These are phyloP conservation scores for Vaccinium macrocarpon DNA, from an alignment of 148 eudicot genomes.

Conservation along the genomic window DNA sequence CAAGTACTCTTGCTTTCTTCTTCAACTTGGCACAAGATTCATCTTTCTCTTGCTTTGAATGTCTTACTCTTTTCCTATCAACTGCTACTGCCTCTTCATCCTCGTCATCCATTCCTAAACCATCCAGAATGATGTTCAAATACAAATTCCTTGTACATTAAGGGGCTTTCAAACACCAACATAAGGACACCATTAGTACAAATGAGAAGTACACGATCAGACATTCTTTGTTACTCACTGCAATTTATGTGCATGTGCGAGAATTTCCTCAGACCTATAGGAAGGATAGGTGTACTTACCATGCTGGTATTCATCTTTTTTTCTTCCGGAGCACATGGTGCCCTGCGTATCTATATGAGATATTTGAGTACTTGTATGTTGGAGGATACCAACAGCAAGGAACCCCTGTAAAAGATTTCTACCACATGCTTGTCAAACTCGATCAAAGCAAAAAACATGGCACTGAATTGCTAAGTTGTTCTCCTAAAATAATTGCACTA, in stretches of 20 bases:
- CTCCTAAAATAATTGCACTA: too few species aligned
- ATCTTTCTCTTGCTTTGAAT: conserved; percentile 39
- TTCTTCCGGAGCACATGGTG: conserved; percentile 19
- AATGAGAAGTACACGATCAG: not conserved
- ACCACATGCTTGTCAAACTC: too few species aligned
- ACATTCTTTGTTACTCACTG: not conserved
- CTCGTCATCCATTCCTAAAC: conserved; percentile 45
- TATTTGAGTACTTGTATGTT: conserved; percentile 86
- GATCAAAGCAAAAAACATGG: too few species aligned
- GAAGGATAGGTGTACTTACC: not conserved
- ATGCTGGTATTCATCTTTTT: too few species aligned
- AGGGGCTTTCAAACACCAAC: not conserved
- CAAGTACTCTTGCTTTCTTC: conserved; percentile 69
- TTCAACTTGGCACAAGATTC: conserved; percentile 37
- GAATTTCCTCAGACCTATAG: not conserved
- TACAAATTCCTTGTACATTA: not conserved
- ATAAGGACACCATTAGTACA: not conserved
- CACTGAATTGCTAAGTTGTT: too few species aligned
- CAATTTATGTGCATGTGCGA: not conserved
- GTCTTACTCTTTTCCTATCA: conserved; percentile 35
- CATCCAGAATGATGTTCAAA: not conserved
- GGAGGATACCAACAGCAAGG: conserved; percentile 41
- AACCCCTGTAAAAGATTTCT: too few species aligned
- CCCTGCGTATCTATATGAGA: conserved; percentile 90
- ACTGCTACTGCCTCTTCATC: conserved; percentile 33